Evolutionary conservation across 2,329 filamentous ascomycete genomes (phyloP).

Genomic region (Hypomyces perniciosus): DNA sequence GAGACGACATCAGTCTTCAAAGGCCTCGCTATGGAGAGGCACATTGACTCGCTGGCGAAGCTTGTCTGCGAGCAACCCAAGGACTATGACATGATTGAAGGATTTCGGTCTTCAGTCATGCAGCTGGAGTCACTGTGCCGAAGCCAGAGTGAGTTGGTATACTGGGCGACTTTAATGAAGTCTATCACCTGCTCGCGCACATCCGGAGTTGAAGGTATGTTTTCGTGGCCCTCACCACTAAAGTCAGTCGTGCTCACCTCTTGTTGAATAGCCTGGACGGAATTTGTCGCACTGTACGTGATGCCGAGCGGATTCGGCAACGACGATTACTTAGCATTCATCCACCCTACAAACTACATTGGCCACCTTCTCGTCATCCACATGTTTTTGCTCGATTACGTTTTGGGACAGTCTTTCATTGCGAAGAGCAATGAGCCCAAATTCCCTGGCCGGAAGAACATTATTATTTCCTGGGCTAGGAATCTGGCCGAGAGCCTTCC

Average conservation of each 20-base stretch:
- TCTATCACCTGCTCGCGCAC: constrained; percentile 11
- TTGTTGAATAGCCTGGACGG: constrained; percentile 17
- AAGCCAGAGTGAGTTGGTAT: constrained; percentile 15
- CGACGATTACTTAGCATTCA: constrained; percentile 28
- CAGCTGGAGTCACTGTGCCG: constrained; percentile 16
- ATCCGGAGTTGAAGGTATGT: constrained; percentile 18
- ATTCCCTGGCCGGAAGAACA: constrained; percentile 19
- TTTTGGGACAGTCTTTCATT: constrained; percentile 18
- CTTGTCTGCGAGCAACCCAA: constrained; percentile 19
- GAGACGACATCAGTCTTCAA: constrained; percentile 18
- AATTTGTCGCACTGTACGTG: constrained; percentile 18
- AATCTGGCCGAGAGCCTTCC: constrained; percentile 18
- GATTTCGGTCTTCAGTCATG: constrained; percentile 16
- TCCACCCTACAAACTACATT: constrained; percentile 23
- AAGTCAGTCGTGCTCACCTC: not conserved
- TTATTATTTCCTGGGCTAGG: constrained; percentile 21
- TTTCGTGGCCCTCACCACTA: not conserved
- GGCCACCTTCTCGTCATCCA: constrained; percentile 32
- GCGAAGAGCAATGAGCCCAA: constrained; percentile 17
- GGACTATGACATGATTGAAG: constrained; percentile 15
- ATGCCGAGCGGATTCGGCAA: constrained; percentile 18
- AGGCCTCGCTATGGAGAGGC: constrained; percentile 20
- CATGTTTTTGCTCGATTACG: constrained; percentile 29
- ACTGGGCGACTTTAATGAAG: constrained; percentile 14
- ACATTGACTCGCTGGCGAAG: constrained; percentile 18